Evolutionary conservation across 305 asterid genomes (phyloP).

Genomic region (Solanum aculeatissimum): DNA sequence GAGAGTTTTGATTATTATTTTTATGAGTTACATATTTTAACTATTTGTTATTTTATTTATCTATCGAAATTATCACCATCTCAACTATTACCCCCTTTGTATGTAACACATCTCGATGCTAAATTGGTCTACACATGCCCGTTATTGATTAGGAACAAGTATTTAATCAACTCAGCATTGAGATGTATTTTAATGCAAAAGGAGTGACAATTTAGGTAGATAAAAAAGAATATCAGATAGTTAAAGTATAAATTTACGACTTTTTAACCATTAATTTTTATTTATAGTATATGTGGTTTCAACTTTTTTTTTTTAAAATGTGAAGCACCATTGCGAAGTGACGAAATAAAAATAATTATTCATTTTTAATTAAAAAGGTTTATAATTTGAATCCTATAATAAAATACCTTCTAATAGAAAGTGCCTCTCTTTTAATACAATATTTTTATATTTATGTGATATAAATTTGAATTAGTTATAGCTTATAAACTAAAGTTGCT

Average conservation of each 20-base stretch:
- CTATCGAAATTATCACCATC: neutral
- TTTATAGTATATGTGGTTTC: neutral
- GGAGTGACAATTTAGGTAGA: neutral
- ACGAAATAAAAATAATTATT: neutral
- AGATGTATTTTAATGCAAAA: neutral
- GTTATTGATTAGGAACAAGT: neutral
- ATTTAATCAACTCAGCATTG: neutral
- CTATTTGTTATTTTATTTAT: neutral
- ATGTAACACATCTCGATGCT: neutral
- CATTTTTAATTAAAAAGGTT: too few species aligned
- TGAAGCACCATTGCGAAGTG: neutral
- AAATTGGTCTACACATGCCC: neutral
- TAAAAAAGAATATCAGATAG: neutral
- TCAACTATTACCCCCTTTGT: neutral
- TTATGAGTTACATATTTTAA: neutral
- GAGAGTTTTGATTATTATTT: neutral
- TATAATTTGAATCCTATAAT: neutral
- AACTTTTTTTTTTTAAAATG: neutral
- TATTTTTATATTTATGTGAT: neutral
- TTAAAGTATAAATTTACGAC: neutral
- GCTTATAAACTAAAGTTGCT: neutral
- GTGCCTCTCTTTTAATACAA: fast-evolving
- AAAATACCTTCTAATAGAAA: neutral
- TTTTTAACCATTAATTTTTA: neutral
- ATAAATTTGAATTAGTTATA: neutral